A percentile compares a stretch with the other conserved stretches of the same genome.
These are phyloP conservation scores for Neoboletus subvelutipes DNA, from an alignment of 768 basidiomycete species.

Conservation along the genomic window DNA sequence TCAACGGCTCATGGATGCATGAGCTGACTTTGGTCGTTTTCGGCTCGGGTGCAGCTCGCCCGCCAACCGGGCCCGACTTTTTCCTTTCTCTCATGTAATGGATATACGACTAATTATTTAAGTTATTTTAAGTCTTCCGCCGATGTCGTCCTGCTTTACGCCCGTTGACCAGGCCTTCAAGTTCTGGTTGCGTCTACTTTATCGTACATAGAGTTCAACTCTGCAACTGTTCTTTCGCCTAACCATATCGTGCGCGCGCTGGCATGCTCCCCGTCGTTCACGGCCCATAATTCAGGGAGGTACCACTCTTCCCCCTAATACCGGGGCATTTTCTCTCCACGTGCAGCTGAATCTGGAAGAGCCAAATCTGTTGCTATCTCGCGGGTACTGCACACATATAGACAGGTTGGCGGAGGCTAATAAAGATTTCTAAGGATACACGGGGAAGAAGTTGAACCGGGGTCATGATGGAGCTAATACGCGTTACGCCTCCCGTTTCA, in stretches of 20 bases:
- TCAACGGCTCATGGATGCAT: slow-evolving; percentile 5
- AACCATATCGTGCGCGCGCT: background rate
- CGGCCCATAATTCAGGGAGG: background rate
- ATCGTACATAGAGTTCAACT: background rate
- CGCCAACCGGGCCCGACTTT: no score
- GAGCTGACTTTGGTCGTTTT: background rate
- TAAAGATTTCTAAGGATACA: slow-evolving; percentile 10
- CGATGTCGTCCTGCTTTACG: background rate
- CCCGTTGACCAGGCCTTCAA: background rate
- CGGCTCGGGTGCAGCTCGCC: background rate
- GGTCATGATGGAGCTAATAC: no score
- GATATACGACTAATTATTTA: background rate
- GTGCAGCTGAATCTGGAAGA: background rate
- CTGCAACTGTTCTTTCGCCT: background rate
- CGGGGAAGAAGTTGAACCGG: background rate
- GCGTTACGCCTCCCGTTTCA: background rate
- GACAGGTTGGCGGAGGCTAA: background rate
- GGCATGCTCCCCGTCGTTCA: background rate
- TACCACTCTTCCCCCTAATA: background rate
- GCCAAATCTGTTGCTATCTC: background rate
- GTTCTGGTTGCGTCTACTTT: background rate
- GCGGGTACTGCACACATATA: slow-evolving; percentile 5
- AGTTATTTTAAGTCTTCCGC: background rate
- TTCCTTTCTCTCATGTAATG: slow-evolving; percentile 1
- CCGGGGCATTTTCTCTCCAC: background rate